Evolutionary conservation across 495 filamentous ascomycete genomes (phyloP), one percentile per base, ranked within the genome.

Genomic region (Clavariopsis aquatica): DNA sequence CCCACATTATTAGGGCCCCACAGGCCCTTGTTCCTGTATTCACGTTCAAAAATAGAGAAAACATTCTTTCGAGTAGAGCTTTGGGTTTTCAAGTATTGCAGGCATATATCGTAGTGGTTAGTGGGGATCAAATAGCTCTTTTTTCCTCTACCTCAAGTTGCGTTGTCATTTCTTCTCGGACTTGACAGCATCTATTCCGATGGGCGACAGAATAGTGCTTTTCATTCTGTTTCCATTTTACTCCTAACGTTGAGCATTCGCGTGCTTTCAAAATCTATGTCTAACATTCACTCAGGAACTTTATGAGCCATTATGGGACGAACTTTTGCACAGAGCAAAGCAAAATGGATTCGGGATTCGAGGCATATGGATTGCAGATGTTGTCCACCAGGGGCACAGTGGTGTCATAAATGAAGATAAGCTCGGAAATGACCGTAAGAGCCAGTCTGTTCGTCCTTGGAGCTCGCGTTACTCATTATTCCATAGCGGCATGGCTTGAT

Each of bases 401-500:
- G 69, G 75, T 23, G 74, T 77, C 0, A 38, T 78, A 3, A 78
- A 78, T 58, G 76, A 78, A 58, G 57, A 62, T 26, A 74, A 75
- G 56, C 64, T 77, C 6, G 76, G 76, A 55, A 75, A 77, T 56
- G 76, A 78, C 51, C 76, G 75, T 78, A 59, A 52, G 76, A 26
- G 23, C 13, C 45, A 3, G 26, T 8, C 34, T 1, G 12, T 2
- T 10, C 27, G n/a, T n/a, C n/a, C n/a, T n/a, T n/a, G n/a, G n/a
- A n/a, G n/a, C n/a, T n/a, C n/a, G n/a, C n/a, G 66, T 45, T 54
- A 13, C 53, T 59, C 8, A 75, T 20, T n/a, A 49, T 62, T 52
- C 56, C 61, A 5, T 64, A 82, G 76, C 76, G 31, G 75, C 74
- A 41, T 98, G 94, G 94, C 80, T 85, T 52, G 94, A 98, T 76